phyloP scores from a whole-genome alignment of 140 eudicot genomes.

The Ambrosia hybrid region DNA sequence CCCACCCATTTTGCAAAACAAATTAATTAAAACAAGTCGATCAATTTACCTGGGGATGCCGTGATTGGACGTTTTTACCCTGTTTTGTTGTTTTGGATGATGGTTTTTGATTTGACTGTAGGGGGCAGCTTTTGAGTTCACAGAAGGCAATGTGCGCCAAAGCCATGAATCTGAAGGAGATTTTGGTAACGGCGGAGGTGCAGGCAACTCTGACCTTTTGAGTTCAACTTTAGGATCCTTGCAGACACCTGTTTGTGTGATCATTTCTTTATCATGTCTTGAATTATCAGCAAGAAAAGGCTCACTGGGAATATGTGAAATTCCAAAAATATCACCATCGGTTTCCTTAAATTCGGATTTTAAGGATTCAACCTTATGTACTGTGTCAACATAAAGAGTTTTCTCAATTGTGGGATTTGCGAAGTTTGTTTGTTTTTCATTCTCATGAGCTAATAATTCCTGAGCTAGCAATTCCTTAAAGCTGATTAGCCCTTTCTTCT shows the following conservation, averaged over 20 bases:
- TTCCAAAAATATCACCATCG: conserved; percentile 19
- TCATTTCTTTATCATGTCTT: conserved; percentile 23
- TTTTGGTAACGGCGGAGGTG: conserved; percentile 68
- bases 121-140: conserved; percentile 42
- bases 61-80: conserved; percentile 44
- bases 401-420: conserved; percentile 40
- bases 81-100: conserved; percentile 35
- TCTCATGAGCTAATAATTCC: conserved; percentile 44
- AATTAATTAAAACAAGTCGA: not conserved
- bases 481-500: conserved; percentile 32
- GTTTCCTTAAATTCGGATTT: conserved; percentile 23
- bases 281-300: conserved; percentile 25
- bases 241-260: not conserved
- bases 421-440: conserved; percentile 17
- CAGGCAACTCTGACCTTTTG: conserved; percentile 33
- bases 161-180: conserved; percentile 99
- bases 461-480: conserved; percentile 50
- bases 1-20: not conserved
- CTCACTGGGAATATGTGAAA: conserved; percentile 24
- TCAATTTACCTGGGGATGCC: conserved; percentile 35
- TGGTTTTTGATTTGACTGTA: conserved; percentile 31
- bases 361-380: conserved; percentile 44
- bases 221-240: conserved; percentile 23
- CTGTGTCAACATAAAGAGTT: conserved; percentile 60
- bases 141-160: conserved; percentile 70